These are phyloP conservation scores for Ajuga reptans DNA, from an alignment of 305 asterid genomes.

Conservation along the genomic window DNA sequence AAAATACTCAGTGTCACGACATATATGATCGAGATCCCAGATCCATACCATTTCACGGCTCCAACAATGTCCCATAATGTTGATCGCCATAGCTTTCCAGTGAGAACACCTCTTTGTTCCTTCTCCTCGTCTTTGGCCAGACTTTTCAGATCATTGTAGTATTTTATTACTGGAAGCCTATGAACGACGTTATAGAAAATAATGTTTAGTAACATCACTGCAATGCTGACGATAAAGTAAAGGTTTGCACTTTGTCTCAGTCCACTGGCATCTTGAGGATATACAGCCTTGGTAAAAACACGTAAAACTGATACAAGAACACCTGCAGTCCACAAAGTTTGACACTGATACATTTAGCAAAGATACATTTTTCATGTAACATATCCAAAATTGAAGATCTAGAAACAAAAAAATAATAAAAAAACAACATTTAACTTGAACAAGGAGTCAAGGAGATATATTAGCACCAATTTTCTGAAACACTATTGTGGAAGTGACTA, in stretches of 20 bases:
- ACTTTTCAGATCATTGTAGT: slow-evolving; percentile 52
- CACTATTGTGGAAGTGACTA: not conserved
- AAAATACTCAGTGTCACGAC: slow-evolving; percentile 73
- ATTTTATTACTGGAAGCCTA: slow-evolving; percentile 69
- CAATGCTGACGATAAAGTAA: slow-evolving; percentile 66
- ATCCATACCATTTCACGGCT: slow-evolving; percentile 75
- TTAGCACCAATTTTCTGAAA: slow-evolving; percentile 3
- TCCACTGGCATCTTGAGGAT: slow-evolving; percentile 69
- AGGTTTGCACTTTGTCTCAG: slow-evolving; percentile 82
- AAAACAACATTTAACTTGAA: not conserved
- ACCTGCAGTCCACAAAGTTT: slow-evolving; percentile 38
- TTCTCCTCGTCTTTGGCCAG: slow-evolving; percentile 58
- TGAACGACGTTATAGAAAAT: slow-evolving; percentile 64
- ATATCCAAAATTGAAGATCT: not conserved
- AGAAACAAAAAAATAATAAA: not conserved
- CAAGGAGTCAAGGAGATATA: not conserved
- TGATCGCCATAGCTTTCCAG: slow-evolving; percentile 54
- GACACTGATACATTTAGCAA: not conserved
- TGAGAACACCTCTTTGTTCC: slow-evolving; percentile 56
- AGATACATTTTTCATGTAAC: not conserved
- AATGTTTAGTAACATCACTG: slow-evolving; percentile 60
- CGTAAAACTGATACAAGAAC: slow-evolving; percentile 74
- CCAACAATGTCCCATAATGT: slow-evolving; percentile 64
- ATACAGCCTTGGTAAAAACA: slow-evolving; percentile 64
- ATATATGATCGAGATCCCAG: slow-evolving; percentile 42